Conservation (phyloP, 371 early-diverging fungal species). For the Rhizomucor miehei region DNA sequence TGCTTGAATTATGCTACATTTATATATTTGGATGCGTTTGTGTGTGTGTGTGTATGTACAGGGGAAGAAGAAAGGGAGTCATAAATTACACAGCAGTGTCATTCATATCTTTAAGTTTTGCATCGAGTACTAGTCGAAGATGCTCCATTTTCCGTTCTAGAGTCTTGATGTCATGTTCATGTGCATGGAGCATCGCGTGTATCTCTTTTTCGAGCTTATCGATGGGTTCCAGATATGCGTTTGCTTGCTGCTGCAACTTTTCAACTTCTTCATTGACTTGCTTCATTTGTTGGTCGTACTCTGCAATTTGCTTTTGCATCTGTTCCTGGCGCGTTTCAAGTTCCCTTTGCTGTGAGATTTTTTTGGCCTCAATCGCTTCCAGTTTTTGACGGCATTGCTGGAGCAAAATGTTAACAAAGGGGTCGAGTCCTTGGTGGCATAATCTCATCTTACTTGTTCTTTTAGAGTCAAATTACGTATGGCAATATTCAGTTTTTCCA, state of each 20-base stretch:
- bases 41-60: neutral
- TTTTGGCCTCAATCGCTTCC: neutral
- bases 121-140: neutral
- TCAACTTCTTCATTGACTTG: neutral
- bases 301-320: neutral
- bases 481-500: too few species aligned
- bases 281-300: neutral
- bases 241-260: neutral
- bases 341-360: neutral
- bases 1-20: neutral
- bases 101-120: neutral
- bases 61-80: neutral
- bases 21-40: neutral
- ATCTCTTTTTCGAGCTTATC: neutral
- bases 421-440: neutral
- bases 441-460: neutral
- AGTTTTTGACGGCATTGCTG: too few species aligned
- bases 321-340: neutral
- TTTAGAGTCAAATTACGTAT: too few species aligned
- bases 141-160: neutral
- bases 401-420: neutral
- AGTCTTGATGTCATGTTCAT: neutral
- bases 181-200: neutral
- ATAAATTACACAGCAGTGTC: neutral
- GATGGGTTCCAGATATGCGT: neutral